A percentile compares a stretch with the other conserved stretches of the same genome.
phyloP scores from a whole-genome alignment of 306 rosid genomes.

The Phaseolus lunatus region DNA sequence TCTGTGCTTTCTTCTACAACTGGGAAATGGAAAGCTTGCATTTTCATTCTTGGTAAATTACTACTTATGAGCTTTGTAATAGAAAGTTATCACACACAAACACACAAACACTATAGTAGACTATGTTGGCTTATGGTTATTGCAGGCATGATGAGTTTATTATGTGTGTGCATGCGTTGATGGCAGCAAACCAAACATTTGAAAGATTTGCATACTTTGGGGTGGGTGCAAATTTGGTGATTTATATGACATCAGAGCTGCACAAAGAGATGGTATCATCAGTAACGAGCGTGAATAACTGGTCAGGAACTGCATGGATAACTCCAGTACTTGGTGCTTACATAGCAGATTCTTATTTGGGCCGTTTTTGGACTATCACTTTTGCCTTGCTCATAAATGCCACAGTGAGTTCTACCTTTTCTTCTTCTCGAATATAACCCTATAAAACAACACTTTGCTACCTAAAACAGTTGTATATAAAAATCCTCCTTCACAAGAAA shows the following conservation, averaged over 20 bases:
- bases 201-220: conserved; percentile 89
- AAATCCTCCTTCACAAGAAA: too few relatives aligned
- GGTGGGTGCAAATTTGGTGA: conserved; percentile 73
- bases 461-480: too few relatives aligned
- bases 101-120: background rate
- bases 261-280: conserved; percentile 75
- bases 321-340: conserved; percentile 79
- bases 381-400: conserved; percentile 67
- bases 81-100: background rate
- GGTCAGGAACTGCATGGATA: conserved; percentile 76
- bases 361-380: conserved; percentile 85
- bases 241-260: conserved; percentile 75
- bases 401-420: conserved; percentile 48
- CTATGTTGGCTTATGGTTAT: too few relatives aligned
- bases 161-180: background rate
- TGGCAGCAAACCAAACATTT: conserved; percentile 63
- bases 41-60: conserved; percentile 68
- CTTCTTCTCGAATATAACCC: background rate
- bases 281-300: conserved; percentile 72
- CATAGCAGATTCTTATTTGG: conserved; percentile 72
- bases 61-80: background rate
- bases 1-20: conserved; percentile 67
- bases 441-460: too few relatives aligned
- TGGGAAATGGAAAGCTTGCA: conserved; percentile 82
- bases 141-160: background rate